These are phyloP conservation scores for Schoenoplectus triqueter DNA, from an alignment of 202 grass and related monocot genomes.

Conservation along the genomic window DNA sequence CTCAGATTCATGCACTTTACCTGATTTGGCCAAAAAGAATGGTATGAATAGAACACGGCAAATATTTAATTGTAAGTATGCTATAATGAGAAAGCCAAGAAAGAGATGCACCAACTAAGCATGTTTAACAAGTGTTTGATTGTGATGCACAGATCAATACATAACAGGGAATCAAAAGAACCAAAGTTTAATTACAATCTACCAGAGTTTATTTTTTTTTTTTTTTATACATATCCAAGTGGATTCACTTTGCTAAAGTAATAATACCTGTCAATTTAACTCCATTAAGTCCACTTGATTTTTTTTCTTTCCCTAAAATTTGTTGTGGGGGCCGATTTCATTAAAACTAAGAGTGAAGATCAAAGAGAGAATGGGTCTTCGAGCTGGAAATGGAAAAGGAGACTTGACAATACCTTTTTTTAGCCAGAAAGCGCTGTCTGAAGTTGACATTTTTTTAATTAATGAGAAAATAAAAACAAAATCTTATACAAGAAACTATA, in stretches of 20 bases:
- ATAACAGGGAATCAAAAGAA: neutral
- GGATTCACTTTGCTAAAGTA: neutral
- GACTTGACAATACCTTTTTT: conserved; percentile 24
- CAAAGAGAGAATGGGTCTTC: neutral
- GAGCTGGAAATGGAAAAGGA: conserved; percentile 18
- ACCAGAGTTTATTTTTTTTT: neutral
- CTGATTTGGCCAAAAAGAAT: neutral
- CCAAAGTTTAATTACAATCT: neutral
- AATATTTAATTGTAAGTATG: conserved; percentile 7
- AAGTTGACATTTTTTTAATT: conserved; percentile 36
- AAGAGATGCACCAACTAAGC: conserved; percentile 26
- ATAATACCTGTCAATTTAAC: neutral
- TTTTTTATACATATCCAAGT: neutral
- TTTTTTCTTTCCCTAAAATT: neutral
- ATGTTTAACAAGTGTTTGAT: conserved; percentile 12
- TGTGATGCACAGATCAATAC: neutral
- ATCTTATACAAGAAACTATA: neutral
- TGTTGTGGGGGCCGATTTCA: conserved; percentile 19
- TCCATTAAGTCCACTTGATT: neutral
- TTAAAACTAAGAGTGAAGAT: conserved; percentile 25
- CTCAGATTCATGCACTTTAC: conserved; percentile 13
- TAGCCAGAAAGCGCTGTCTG: conserved; percentile 8
- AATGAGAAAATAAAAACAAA: neutral
- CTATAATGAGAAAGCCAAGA: conserved; percentile 34
- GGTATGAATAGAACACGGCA: neutral